phyloP scores from a whole-genome alignment of 805 yeast genomes.

The Starmerella sp. region DNA sequence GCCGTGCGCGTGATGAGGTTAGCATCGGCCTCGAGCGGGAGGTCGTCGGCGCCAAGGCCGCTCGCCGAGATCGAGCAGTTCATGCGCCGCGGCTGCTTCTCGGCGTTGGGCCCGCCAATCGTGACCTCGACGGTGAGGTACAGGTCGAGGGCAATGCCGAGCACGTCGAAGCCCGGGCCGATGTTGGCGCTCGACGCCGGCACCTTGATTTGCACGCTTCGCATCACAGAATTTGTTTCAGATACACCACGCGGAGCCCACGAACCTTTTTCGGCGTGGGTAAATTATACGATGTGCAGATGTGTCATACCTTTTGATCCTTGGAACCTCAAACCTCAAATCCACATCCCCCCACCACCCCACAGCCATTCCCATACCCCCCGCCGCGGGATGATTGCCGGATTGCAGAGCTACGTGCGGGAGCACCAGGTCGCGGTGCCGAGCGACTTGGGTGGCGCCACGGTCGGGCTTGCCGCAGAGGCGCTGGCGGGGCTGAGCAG shows the following conservation, averaged over 20 bases:
- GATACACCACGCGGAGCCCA: background rate
- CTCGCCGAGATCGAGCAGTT: constrained; percentile 62
- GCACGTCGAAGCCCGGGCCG: constrained; percentile 96
- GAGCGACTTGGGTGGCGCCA: constrained; percentile 18
- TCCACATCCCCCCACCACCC: background rate
- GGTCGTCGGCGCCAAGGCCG: constrained; percentile 67
- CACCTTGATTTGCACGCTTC: constrained; percentile 28
- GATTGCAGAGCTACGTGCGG: constrained; percentile 17
- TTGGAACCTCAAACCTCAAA: background rate
- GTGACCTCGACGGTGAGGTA: constrained; percentile 59
- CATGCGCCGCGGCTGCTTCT: constrained; percentile 32
- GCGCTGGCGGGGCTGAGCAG: constrained; percentile 11
- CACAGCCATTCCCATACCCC: background rate
- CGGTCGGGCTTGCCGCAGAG: constrained; percentile 21
- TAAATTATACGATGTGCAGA: background rate
- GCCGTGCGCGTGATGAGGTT: constrained; percentile 91
- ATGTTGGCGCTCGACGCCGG: constrained; percentile 98
- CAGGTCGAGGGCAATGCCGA: constrained; percentile 79
- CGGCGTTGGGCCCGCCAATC: constrained; percentile 40
- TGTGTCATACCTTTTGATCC: constrained; percentile 1
- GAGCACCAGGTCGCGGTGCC: constrained; percentile 18
- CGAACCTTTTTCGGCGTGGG: background rate
- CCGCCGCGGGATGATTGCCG: constrained; percentile 19
- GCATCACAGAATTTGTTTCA: constrained; percentile 9
- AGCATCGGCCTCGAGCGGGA: constrained; percentile 65